Evolutionary conservation across 768 basidiomycete genomes (phyloP), one percentile per base, ranked within the genome.

Genomic region (Leccinellum albellum): DNA sequence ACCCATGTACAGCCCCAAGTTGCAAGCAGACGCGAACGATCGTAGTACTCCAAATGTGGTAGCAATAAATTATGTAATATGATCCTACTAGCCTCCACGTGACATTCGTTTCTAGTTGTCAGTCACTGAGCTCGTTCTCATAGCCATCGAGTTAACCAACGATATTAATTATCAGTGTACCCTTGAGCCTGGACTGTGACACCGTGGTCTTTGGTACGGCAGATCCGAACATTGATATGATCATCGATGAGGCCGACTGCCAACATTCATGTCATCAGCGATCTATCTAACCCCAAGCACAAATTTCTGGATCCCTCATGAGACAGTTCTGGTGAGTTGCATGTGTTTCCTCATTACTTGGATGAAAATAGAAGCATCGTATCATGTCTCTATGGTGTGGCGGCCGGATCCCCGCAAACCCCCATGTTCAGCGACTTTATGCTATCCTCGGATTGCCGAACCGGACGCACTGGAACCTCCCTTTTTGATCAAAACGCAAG

Each of bases 1-100:
- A 50, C 31, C 50, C 32, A n/a, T 26, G 58, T 28, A 68, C 53
- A 60, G 66, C 64, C 52, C n/a, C n/a, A n/a, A n/a, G n/a, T 3
- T 37, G 52, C 26, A 3, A 26, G 47, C 50, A 56, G 40, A 48
- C 29, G 3, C 8, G 28, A 20, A 20, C 21, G 4, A 37, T n/a
- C 17, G 17, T 37, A 3, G 29, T 31, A 29, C 9, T 29, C 28
- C 29, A 31, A 31, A 31, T 31, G 26, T 23, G 46, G 26, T 26
- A 21, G 17, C 48, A 50, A 50, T 50, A 33, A 32, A 42, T 42
- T 29, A 29, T 20, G 23, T 49, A n/a, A 14, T 29, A 20, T 7
- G 4, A 6, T 37, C 42, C 21, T 8, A 10, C 8, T 21, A n/a
- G n/a, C n/a, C n/a, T n/a, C n/a, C n/a, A n/a, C n/a, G n/a, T n/a